Percentiles rank a stretch among this genome's conserved stretches.
These are phyloP conservation scores for Lotus japonicus DNA, from an alignment of 306 rosid species.

Conservation along the genomic window DNA sequence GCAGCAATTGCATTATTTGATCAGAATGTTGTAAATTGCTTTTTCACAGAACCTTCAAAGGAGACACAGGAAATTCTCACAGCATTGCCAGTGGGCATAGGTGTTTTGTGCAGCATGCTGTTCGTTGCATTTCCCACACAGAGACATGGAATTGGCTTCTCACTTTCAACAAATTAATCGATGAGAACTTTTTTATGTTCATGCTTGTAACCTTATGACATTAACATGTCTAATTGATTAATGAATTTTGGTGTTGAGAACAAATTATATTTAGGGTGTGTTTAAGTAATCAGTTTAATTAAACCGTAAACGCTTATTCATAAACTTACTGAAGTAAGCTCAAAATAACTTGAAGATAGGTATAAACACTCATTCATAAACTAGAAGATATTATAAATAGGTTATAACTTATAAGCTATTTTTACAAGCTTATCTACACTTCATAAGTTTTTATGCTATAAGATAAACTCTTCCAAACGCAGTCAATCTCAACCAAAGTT, in stretches of 20 bases:
- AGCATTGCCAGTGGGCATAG: constrained; percentile 60
- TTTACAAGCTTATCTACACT: no score
- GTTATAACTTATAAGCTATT: background rate
- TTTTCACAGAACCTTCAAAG: constrained; percentile 53
- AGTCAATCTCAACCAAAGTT: no score
- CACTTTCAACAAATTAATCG: constrained; percentile 35
- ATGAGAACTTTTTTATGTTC: background rate
- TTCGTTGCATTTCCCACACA: constrained; percentile 54
- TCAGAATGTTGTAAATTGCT: constrained; percentile 57
- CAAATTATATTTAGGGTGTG: background rate
- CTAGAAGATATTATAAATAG: no score
- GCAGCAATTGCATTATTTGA: constrained; percentile 67
- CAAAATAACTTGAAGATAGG: no score
- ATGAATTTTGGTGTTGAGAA: background rate
- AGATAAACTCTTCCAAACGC: no score
- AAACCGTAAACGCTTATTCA: no score
- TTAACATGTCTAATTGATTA: background rate
- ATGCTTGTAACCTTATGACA: background rate
- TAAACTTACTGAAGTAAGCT: no score
- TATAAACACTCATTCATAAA: no score
- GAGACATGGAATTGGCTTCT: constrained; percentile 84
- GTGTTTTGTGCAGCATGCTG: constrained; percentile 48
- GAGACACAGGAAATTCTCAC: constrained; percentile 52
- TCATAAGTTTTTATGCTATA: no score
- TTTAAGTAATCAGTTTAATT: no score